phyloP scores from a whole-genome alignment of 179 eudicot species.

The Beta corolliflora region DNA sequence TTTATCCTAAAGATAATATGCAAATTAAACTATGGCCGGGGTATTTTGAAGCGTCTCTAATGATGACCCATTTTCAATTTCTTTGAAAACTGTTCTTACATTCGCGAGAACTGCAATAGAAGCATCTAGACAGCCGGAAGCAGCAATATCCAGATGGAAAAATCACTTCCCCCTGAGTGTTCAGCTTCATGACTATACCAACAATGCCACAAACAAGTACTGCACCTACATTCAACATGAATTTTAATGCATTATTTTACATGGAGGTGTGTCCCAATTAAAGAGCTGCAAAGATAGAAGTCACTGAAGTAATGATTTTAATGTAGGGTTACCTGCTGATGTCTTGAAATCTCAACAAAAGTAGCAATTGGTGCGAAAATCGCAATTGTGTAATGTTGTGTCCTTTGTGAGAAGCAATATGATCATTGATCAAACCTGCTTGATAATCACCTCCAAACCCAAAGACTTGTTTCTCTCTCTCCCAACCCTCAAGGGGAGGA shows the following conservation, averaged over 20 bases:
- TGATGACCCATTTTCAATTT: neutral
- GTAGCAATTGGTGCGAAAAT: neutral
- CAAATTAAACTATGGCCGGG: neutral
- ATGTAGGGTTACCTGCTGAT: neutral
- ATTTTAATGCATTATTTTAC: neutral
- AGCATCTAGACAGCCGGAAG: too few relatives aligned
- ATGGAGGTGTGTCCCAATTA: neutral
- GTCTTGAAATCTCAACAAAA: neutral
- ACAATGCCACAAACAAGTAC: neutral
- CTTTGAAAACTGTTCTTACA: neutral
- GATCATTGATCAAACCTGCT: conserved; percentile 6
- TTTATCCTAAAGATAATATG: neutral
- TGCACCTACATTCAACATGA: neutral
- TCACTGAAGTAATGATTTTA: neutral
- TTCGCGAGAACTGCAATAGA: neutral
- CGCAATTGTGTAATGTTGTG: neutral
- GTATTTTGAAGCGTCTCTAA: neutral
- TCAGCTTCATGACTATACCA: neutral
- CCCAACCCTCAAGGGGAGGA: neutral
- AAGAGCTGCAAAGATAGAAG: neutral
- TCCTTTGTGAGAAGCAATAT: neutral
- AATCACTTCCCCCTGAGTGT: neutral
- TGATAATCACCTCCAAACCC: neutral
- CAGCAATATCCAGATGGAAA: neutral
- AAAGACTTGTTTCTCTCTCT: neutral